These are phyloP conservation scores for Arabis hirsuta DNA, from an alignment of 345 rosid genomes.

Conservation along the genomic window DNA sequence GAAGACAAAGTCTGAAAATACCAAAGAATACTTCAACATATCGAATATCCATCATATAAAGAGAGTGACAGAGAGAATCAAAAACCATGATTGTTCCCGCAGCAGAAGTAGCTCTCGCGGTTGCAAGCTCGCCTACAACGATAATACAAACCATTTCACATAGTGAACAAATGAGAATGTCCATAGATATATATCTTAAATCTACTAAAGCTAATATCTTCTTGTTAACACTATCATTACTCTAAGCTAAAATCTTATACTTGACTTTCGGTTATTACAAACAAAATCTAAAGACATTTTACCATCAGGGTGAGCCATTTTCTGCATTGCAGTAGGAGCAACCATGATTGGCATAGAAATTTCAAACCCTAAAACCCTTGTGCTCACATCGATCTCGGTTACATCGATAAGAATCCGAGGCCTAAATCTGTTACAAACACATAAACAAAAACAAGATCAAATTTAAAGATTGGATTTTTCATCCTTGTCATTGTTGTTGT, in stretches of 20 bases:
- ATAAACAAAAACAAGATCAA: not conserved
- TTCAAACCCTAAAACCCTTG: conserved; percentile 81
- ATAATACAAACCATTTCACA: not conserved
- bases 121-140: conserved; percentile 84
- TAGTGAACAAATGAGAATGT: not conserved
- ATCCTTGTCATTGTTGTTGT: too few species aligned
- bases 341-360: conserved; percentile 96
- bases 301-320: conserved; percentile 97
- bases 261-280: not conserved
- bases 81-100: conserved; percentile 89
- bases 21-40: conserved; percentile 13
- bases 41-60: not conserved
- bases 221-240: not conserved
- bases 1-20: conserved; percentile 79
- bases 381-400: conserved; percentile 75
- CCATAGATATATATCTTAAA: too few species aligned
- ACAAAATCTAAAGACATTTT: not conserved
- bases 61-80: conserved; percentile 32
- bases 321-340: conserved; percentile 98
- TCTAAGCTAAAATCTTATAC: not conserved
- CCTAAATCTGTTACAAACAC: conserved; percentile 62
- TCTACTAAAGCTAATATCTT: not conserved
- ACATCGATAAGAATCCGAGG: conserved; percentile 92
- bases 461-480: too few species aligned
- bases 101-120: conserved; percentile 89